A percentile compares a stretch with the other conserved stretches of the same genome.
These are phyloP conservation scores for Xerocomellus amylosporus DNA, from an alignment of 768 basidiomycete species.

Conservation along the genomic window DNA sequence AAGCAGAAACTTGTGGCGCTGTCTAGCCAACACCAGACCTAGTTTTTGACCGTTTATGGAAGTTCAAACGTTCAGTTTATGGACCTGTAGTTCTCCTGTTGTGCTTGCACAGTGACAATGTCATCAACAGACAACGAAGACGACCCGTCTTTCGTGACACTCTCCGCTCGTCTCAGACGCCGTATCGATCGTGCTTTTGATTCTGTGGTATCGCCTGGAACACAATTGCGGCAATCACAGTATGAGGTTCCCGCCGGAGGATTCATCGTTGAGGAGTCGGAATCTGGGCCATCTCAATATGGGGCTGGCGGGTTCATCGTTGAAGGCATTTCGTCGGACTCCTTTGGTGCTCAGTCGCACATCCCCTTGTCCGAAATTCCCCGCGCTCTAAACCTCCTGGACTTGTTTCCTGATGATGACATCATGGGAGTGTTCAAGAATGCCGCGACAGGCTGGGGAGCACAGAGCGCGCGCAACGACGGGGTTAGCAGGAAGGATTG, in stretches of 20 bases:
- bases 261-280: constrained; percentile 31
- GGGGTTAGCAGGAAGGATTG: constrained; percentile 67
- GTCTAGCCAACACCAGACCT: neutral
- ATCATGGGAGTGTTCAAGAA: constrained; percentile 70
- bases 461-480: constrained; percentile 29
- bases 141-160: constrained; percentile 37
- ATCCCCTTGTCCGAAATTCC: constrained; percentile 61
- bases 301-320: constrained; percentile 33
- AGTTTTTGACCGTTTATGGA: neutral
- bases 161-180: constrained; percentile 41
- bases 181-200: constrained; percentile 56
- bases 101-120: constrained; percentile 19
- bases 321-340: constrained; percentile 18
- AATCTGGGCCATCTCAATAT: constrained; percentile 11
- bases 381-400: constrained; percentile 57
- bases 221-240: neutral
- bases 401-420: constrained; percentile 70
- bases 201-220: constrained; percentile 13
- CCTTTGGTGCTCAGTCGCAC: constrained; percentile 15
- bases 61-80: neutral
- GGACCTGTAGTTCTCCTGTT: neutral
- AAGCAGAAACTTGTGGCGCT: constrained; percentile 41
- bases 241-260: constrained; percentile 28
- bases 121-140: constrained; percentile 9
- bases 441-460: constrained; percentile 71